Evolutionary conservation across 768 basidiomycete genomes (phyloP).

Genomic region (Phanerochaete carnosa): DNA sequence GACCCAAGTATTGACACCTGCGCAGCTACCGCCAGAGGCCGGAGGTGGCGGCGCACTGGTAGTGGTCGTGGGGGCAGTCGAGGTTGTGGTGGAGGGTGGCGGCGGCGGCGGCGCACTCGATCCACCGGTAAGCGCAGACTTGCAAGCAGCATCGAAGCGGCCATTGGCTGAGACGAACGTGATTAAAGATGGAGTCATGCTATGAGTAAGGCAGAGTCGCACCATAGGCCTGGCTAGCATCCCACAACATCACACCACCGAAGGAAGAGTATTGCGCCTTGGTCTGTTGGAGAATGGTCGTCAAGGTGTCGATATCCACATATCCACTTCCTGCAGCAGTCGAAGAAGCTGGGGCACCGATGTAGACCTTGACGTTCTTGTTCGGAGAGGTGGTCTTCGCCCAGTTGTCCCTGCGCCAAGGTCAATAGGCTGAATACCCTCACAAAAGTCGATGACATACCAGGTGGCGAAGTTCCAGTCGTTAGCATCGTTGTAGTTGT

Average conservation of each 20-base stretch:
- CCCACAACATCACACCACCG: constrained; percentile 51
- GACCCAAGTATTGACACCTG: constrained; percentile 23
- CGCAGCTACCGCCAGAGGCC: constrained; percentile 21
- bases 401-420: constrained; percentile 57
- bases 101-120: constrained; percentile 9
- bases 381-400: constrained; percentile 56
- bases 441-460: constrained; percentile 16
- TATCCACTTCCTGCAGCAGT: constrained; percentile 60
- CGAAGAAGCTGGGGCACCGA: constrained; percentile 59
- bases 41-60: constrained; percentile 12
- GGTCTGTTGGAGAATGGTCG: constrained; percentile 45
- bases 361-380: constrained; percentile 59
- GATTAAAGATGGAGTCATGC: not conserved
- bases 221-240: constrained; percentile 28
- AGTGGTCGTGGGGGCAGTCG: constrained; percentile 9
- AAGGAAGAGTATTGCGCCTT: constrained; percentile 59
- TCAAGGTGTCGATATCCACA: constrained; percentile 45
- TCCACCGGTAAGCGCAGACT: constrained; percentile 18
- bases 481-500: constrained; percentile 41
- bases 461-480: constrained; percentile 55
- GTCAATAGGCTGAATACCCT: not conserved
- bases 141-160: constrained; percentile 22
- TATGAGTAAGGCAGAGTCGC: not conserved
- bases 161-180: constrained; percentile 16
- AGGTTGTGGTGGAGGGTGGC: not conserved